phyloP scores from a whole-genome alignment of 352 stramenopile species.

The Pythium biforme region DNA sequence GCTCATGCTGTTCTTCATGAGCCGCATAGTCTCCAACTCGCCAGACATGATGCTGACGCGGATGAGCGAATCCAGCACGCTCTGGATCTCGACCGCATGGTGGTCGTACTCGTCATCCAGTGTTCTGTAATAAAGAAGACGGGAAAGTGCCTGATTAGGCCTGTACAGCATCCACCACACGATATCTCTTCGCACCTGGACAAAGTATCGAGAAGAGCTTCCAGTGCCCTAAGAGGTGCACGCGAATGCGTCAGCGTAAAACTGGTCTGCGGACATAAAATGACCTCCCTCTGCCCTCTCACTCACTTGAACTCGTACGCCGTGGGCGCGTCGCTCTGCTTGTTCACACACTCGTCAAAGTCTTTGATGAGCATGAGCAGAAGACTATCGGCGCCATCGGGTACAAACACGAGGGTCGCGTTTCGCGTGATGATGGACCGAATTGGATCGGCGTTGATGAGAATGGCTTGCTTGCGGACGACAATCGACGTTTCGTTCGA shows the following conservation, averaged over 20 bases:
- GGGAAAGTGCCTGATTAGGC: too few species aligned
- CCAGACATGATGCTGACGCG: conserved; percentile 30
- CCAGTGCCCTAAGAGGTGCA: conserved; percentile 27
- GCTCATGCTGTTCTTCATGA: conserved; percentile 42
- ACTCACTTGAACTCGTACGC: conserved; percentile 38
- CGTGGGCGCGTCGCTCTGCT: conserved; percentile 11
- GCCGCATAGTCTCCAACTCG: conserved; percentile 36
- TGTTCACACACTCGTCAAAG: conserved; percentile 34
- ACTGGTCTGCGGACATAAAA: not conserved
- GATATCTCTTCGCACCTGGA: conserved; percentile 11
- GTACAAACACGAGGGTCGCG: conserved; percentile 40
- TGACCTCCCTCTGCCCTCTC: too few species aligned
- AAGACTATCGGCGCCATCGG: conserved; percentile 43
- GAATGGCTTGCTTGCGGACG: conserved; percentile 44
- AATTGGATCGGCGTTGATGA: conserved; percentile 49
- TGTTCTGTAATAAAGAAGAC: too few species aligned
- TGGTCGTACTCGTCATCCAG: conserved; percentile 29
- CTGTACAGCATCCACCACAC: not conserved
- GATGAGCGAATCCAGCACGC: conserved; percentile 28
- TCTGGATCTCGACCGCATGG: conserved; percentile 24
- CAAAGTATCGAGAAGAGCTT: conserved; percentile 29
- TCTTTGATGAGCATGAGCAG: conserved; percentile 42
- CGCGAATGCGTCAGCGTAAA: not conserved
- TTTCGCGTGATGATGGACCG: conserved; percentile 47
- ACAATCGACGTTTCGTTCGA: conserved; percentile 39